Base-by-base conservation (phyloP, 106 monocot genomes). In the Dioscorea dumetorum region DNA sequence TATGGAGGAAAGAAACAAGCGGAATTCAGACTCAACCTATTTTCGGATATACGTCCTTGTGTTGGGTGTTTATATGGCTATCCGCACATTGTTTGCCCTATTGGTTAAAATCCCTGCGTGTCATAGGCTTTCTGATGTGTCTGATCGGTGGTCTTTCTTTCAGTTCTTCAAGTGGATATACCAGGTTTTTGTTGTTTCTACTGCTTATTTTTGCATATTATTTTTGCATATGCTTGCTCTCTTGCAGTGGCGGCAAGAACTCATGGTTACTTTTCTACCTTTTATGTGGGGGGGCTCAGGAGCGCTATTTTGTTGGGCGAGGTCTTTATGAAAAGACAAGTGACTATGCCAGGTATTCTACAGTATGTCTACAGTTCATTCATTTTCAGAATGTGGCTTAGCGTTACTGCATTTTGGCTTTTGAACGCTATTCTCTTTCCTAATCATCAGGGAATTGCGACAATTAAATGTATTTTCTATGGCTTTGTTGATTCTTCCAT, bases 101-200 rank as follows among this genome's bases (percentile, higher is more conserved):
- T 23, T 90, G 71, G 74, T 78, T 14, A 93, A 99, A 66, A 87
- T 99, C 80, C 99, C 99, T 57, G 92, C 90, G 33, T 87, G 79
- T 54, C 99, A 93, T 66, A 75, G 61, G 12, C 50, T 93, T 51
- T 99, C 99, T 48, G 68, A 79, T 33, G 63, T 79, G 32, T 85
- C 99, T 33, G 99, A 99, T 70, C 64, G 81, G n/a, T 93, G 79
- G 80, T 59, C 72, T 6, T 99, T 93, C 73, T 90, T 93, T 79
- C 99, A 99, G 66, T 93, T 99, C 61, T 99, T 99, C 67, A 99
- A 99, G 74, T 99, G 99, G 99, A 87, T 99, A 63, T 99, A 99
- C 64, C 67, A 99, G 77, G 99, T 88, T 56, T 67, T 10, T 61
- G 22, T 66, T 11, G 72, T 63, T 67, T 63, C 41, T 41, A 6